A percentile compares a stretch with the other conserved stretches of the same genome.
Conservation (phyloP, 2,329 filamentous ascomycete genomes). For the Neofusicoccum laricinum region DNA sequence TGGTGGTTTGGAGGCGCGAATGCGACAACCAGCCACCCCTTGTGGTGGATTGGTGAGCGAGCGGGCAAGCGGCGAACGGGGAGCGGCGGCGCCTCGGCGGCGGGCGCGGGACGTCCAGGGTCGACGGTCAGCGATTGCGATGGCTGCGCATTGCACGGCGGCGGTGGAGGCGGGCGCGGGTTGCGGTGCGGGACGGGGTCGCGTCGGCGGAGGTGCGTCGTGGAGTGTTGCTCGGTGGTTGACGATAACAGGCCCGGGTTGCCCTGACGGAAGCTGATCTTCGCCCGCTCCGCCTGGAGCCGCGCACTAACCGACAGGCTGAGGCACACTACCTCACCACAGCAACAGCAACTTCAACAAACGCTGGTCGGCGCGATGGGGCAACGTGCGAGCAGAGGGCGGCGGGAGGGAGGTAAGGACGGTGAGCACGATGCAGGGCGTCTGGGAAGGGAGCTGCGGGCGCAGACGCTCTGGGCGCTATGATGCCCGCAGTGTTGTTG, state of each 20-base stretch:
- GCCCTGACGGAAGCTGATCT: conserved; percentile 13
- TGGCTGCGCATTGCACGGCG: conserved; percentile 12
- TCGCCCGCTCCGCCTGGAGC: conserved; percentile 10
- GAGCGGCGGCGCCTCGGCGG: conserved; percentile 1
- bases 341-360: conserved; percentile 8
- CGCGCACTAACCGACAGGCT: conserved; percentile 7
- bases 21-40: conserved; percentile 17
- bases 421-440: conserved; percentile 12
- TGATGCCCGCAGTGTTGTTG: conserved; percentile 7
- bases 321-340: conserved; percentile 11
- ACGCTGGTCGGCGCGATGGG: background rate
- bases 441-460: conserved; percentile 6
- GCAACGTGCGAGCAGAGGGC: background rate
- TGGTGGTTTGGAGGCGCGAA: background rate
- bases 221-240: conserved; percentile 9
- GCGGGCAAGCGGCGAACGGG: conserved; percentile 2
- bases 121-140: conserved; percentile 8
- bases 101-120: conserved; percentile 8
- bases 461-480: conserved; percentile 1
- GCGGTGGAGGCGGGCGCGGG: background rate
- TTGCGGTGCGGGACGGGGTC: background rate
- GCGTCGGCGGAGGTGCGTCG: background rate
- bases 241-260: conserved; percentile 5
- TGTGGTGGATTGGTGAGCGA: conserved; percentile 12
- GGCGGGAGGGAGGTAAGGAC: conserved; percentile 4